Percentiles rank a stretch among this genome's conserved stretches.
Evolutionary conservation across 208 protist genomes (phyloP).

Genomic region (Vickermania spadyakhi): DNA sequence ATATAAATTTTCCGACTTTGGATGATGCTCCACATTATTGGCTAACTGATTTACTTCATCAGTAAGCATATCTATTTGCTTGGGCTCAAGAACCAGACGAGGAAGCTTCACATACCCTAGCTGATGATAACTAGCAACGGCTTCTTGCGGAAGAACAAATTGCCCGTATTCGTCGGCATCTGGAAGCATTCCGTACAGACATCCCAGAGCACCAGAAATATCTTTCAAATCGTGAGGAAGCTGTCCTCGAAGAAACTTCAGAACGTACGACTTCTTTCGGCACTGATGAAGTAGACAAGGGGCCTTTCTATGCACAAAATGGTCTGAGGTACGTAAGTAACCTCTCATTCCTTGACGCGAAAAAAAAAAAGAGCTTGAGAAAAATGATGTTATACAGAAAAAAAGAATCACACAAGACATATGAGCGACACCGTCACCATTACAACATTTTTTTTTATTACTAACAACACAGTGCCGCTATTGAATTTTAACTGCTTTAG

Average conservation of each 20-base stretch:
- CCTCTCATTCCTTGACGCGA: constrained; percentile 1
- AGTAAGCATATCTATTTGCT: constrained; percentile 69
- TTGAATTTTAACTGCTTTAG: no score
- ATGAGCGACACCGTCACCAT: no score
- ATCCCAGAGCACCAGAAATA: constrained; percentile 67
- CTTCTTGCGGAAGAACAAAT: constrained; percentile 58
- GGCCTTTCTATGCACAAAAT: not conserved
- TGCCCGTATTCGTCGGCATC: constrained; percentile 79
- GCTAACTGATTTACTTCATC: constrained; percentile 76
- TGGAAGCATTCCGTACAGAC: constrained; percentile 70
- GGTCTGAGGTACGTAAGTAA: not conserved
- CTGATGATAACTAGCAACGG: constrained; percentile 62
- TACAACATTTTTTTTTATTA: no score
- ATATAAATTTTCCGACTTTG: constrained; percentile 70
- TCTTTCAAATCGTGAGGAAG: constrained; percentile 78
- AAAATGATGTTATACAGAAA: no score
- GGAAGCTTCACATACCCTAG: constrained; percentile 76
- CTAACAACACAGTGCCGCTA: no score
- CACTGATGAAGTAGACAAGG: not conserved
- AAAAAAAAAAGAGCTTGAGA: not conserved
- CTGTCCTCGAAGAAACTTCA: constrained; percentile 69
- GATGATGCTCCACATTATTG: constrained; percentile 80
- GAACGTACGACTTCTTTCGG: constrained; percentile 63
- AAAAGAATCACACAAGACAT: no score
- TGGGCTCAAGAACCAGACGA: constrained; percentile 34